phyloP scores from a whole-genome alignment of 2,329 filamentous ascomycete genomes.

The Periconia sp. region DNA sequence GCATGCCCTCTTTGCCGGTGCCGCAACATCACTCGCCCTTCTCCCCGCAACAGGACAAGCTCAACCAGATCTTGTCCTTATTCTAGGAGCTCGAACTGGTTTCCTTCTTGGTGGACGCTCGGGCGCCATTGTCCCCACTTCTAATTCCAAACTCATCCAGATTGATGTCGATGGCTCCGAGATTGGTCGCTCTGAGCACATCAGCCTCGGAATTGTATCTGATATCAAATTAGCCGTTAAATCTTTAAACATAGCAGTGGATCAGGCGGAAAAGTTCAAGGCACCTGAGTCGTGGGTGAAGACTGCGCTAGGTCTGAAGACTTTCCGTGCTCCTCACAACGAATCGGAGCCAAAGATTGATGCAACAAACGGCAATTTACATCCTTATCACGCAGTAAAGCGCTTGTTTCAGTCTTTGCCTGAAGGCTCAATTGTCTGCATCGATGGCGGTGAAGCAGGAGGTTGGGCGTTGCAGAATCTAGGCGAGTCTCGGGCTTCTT shows the following conservation, averaged over 20 bases:
- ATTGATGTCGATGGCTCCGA: conserved; percentile 52
- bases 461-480: conserved; percentile 44
- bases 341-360: conserved; percentile 28
- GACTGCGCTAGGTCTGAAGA: conserved; percentile 29
- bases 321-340: conserved; percentile 26
- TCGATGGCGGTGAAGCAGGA: conserved; percentile 51
- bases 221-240: conserved; percentile 44
- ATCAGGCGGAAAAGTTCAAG: conserved; percentile 17
- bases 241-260: conserved; percentile 26
- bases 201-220: conserved; percentile 51
- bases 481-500: conserved; percentile 24
- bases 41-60: conserved; percentile 33
- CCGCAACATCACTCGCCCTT: conserved; percentile 41
- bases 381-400: conserved; percentile 53
- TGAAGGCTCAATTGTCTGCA: conserved; percentile 43
- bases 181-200: conserved; percentile 49
- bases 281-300: conserved; percentile 31
- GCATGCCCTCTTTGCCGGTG: conserved; percentile 44
- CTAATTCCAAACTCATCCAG: conserved; percentile 47
- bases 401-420: conserved; percentile 46
- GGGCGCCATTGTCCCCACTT: conserved; percentile 47
- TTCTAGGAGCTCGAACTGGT: conserved; percentile 51
- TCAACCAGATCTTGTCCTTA: conserved; percentile 50
- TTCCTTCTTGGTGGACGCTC: conserved; percentile 48
- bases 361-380: conserved; percentile 39